phyloP scores from a whole-genome alignment of 345 rosid genomes.

The Draba incana region DNA sequence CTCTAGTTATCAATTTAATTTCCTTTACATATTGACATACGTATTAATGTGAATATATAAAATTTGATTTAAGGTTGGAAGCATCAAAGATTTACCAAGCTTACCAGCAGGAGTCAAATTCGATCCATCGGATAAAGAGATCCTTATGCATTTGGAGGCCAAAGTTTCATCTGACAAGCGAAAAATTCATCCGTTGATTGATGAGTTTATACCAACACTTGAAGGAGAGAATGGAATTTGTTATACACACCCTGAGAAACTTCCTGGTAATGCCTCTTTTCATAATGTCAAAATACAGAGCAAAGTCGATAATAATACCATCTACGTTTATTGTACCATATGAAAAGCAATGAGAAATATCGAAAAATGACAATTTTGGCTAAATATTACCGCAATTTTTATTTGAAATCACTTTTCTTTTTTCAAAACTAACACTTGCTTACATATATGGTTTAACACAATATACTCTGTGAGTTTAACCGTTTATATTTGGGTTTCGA shows the following conservation, averaged over 20 bases:
- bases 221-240: constrained; percentile 94
- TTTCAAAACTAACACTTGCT: neutral
- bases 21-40: neutral
- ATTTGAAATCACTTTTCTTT: too few species aligned
- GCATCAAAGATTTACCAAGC: constrained; percentile 74
- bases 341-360: neutral
- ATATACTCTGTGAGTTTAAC: neutral
- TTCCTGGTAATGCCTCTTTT: constrained; percentile 59
- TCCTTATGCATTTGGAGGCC: constrained; percentile 84
- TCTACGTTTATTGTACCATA: neutral
- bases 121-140: constrained; percentile 92
- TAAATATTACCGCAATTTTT: neutral
- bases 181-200: constrained; percentile 80
- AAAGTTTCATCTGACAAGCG: constrained; percentile 58
- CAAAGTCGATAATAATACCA: neutral
- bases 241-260: constrained; percentile 88
- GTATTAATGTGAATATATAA: neutral
- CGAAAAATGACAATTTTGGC: neutral
- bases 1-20: neutral
- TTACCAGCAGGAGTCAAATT: constrained; percentile 95
- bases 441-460: neutral
- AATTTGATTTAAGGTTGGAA: constrained; percentile 47
- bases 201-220: constrained; percentile 83
- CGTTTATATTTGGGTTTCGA: neutral
- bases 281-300: neutral